Evolutionary conservation across 1,139 yeast genomes (phyloP), one percentile per base, ranked within the genome.

Genomic region (Magnusiomyces tetraspermus): DNA sequence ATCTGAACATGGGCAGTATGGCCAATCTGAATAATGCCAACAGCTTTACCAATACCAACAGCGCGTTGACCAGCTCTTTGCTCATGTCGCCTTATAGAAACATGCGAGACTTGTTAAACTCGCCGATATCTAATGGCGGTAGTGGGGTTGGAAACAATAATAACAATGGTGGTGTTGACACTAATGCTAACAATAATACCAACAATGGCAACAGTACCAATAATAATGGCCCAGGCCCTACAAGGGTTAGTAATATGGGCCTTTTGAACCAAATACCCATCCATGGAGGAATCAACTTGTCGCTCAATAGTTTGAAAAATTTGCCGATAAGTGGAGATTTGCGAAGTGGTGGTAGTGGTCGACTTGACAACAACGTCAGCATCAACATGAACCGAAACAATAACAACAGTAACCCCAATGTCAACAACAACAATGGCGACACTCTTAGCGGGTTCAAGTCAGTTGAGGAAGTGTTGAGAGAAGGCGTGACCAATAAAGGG

Each of bases 381-480:
- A 37, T 10, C 41, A 15, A 37, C 41, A 15, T 6, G 41, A 37
- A 8, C n/a, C 41, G n/a, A 37, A 10, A 37, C n/a, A 6, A 15
- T 6, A 37, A 37, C 41, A 37, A 6, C 17, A 6, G 8, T 10
- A 13, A 37, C 21, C 41, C 8, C 41, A 37, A n/a, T n/a, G n/a
- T n/a, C n/a, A n/a, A n/a, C n/a, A n/a, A n/a, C n/a, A n/a, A n/a
- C n/a, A n/a, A n/a, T n/a, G n/a, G 41, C 41, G 17, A 30, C 13
- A 8, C 33, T 30, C 24, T 2, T 37, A 43, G 22, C 49, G 36
- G 24, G 45, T 44, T n/a, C 52, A 44, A 36, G 44, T 37, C 30
- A 48, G 30, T 23, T 40, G 28, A 26, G 30, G 46, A 19, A 36
- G 3, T 36, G 15, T 22, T n/a, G n/a, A 42, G 28, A 23, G 19